Evolutionary conservation across 306 rosid genomes (phyloP).

Genomic region (Prunus armeniaca): DNA sequence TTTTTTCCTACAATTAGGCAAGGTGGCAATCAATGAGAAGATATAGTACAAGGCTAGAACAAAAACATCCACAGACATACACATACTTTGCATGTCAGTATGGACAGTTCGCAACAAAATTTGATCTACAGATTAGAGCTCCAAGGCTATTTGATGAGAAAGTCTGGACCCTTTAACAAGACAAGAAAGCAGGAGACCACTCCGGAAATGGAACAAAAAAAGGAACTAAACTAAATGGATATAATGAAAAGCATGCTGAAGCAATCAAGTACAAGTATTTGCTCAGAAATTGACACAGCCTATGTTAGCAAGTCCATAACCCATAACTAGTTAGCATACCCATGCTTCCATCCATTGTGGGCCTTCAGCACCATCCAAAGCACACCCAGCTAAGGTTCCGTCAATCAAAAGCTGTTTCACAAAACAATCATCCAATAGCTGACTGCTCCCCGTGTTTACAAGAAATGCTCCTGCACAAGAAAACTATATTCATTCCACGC

Average conservation of each 20-base stretch:
- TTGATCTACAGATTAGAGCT: neutral
- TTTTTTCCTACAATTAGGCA: neutral
- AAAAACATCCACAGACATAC: neutral
- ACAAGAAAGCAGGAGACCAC: neutral
- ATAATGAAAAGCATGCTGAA: constrained; percentile 16
- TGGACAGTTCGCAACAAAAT: neutral
- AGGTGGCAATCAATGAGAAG: neutral
- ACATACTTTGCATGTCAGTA: neutral
- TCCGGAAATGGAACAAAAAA: neutral
- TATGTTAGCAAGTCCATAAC: constrained; percentile 16
- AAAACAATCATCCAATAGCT: constrained; percentile 94
- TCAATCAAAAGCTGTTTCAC: constrained; percentile 97
- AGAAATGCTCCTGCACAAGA: constrained; percentile 79
- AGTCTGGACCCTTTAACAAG: neutral
- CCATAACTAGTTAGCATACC: constrained; percentile 49
- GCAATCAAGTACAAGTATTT: constrained; percentile 10
- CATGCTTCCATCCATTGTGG: constrained; percentile 99
- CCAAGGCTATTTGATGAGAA: neutral
- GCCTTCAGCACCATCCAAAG: constrained; percentile 99
- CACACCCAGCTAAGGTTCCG: constrained; percentile 96
- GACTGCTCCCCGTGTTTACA: constrained; percentile 94
- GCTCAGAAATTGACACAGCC: neutral
- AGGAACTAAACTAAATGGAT: neutral
- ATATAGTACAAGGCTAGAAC: neutral
- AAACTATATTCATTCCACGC: constrained; percentile 9